Evolutionary conservation across 192 early-diverging fungal species (phyloP).

Genomic region (Podila verticillata): DNA sequence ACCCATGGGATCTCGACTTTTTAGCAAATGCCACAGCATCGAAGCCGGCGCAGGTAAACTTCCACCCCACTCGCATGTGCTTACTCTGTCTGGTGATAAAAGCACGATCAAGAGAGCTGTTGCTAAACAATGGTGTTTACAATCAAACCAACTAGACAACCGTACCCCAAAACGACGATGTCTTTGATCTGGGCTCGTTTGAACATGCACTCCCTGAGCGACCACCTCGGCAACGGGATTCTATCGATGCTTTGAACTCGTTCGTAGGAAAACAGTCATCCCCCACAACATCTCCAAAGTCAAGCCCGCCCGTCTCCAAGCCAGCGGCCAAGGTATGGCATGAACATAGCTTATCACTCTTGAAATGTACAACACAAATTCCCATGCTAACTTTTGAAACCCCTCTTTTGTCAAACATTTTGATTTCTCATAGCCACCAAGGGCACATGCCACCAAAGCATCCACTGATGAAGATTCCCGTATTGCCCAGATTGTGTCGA

Average conservation of each 20-base stretch:
- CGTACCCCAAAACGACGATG: slow-evolving; percentile 14
- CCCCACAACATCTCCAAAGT: slow-evolving; percentile 3
- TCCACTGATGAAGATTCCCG: slow-evolving; percentile 46
- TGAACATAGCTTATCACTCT: background rate
- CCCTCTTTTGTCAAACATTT: too few relatives aligned
- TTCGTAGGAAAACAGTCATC: slow-evolving; percentile 45
- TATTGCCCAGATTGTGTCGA: slow-evolving; percentile 81
- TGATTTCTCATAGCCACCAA: background rate
- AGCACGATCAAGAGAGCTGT: too few relatives aligned
- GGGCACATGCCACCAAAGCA: background rate
- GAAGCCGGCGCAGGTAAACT: slow-evolving; percentile 28
- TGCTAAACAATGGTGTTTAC: too few relatives aligned
- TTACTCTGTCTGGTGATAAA: too few relatives aligned
- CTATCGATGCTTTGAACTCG: slow-evolving; percentile 30
- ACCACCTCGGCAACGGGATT: slow-evolving; percentile 21
- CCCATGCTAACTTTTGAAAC: too few relatives aligned
- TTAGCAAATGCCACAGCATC: slow-evolving; percentile 30
- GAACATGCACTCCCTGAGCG: slow-evolving; percentile 35
- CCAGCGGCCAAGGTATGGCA: background rate
- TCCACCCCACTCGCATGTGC: background rate
- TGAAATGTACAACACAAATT: too few relatives aligned
- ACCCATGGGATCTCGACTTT: slow-evolving; percentile 50
- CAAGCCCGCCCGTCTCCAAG: slow-evolving; percentile 22
- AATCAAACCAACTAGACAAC: background rate
- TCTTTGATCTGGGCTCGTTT: slow-evolving; percentile 43